Evolutionary conservation across 257 asterid genomes (phyloP).

Genomic region (Solanum infundibuliforme): DNA sequence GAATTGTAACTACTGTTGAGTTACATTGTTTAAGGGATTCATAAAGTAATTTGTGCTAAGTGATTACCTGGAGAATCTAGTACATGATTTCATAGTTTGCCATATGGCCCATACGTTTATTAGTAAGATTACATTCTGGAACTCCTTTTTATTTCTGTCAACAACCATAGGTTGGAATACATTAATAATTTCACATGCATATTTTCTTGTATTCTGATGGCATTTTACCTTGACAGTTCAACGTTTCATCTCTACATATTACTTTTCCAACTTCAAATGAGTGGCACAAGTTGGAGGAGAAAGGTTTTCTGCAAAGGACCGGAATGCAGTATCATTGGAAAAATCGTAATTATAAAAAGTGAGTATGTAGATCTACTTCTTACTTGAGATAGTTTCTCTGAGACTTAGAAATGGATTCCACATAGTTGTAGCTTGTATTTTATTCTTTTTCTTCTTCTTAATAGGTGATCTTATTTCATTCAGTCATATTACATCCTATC

Average conservation of each 20-base stretch:
- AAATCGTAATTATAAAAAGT: constrained; percentile 78
- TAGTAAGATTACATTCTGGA: background rate
- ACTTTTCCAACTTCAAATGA: constrained; percentile 71
- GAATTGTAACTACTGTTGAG: background rate
- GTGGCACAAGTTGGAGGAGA: constrained; percentile 54
- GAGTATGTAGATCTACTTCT: constrained; percentile 9
- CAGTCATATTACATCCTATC: background rate
- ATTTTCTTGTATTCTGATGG: constrained; percentile 1
- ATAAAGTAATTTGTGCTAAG: background rate
- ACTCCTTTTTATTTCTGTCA: background rate
- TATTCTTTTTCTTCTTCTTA: background rate
- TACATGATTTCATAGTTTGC: background rate
- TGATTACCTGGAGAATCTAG: background rate
- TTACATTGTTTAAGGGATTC: background rate
- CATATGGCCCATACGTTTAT: background rate
- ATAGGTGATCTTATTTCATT: background rate
- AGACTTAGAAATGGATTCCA: background rate
- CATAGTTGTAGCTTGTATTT: background rate
- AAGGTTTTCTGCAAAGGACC: constrained; percentile 81
- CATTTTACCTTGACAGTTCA: constrained; percentile 38
- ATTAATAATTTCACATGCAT: background rate
- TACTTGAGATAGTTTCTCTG: constrained; percentile 5
- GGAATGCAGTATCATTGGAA: constrained; percentile 98
- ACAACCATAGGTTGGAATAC: background rate
- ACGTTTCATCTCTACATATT: constrained; percentile 87